A percentile compares a stretch with the other conserved stretches of the same genome.
Evolutionary conservation across 441 rosid species (phyloP).

Genomic region (Jatropha podagrica): DNA sequence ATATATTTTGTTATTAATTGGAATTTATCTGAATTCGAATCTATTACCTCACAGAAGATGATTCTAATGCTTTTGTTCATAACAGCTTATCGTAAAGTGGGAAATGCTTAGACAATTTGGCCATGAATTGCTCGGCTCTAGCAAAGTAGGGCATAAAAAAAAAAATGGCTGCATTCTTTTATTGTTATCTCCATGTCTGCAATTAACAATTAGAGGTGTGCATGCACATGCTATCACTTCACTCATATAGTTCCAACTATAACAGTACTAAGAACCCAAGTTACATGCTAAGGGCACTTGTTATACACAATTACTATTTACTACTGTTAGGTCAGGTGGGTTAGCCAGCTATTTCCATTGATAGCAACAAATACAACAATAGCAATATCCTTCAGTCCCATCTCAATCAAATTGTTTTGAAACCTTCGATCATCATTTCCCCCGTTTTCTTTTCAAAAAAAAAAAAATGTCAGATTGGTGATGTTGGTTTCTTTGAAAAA

Average conservation of each 20-base stretch:
- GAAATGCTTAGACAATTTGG: slow-evolving; percentile 40
- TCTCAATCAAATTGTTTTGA: not conserved
- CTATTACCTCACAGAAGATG: no score
- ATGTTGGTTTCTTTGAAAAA: not conserved
- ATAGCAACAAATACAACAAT: no score
- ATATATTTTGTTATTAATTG: no score
- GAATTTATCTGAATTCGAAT: no score
- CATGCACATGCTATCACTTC: slow-evolving; percentile 32
- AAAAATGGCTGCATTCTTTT: slow-evolving; percentile 42
- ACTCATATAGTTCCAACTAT: slow-evolving; percentile 32
- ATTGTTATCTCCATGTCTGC: slow-evolving; percentile 44
- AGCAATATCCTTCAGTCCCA: not conserved
- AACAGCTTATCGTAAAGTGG: not conserved
- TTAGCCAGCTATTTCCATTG: not conserved
- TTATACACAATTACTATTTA: not conserved
- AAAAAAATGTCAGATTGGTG: not conserved
- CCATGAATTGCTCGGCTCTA: slow-evolving; percentile 36
- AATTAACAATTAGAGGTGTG: slow-evolving; percentile 12
- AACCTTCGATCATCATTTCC: not conserved
- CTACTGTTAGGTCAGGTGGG: not conserved
- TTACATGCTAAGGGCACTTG: not conserved
- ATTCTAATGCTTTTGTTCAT: no score
- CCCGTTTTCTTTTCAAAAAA: not conserved
- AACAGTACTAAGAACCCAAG: slow-evolving; percentile 1
- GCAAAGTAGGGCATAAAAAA: slow-evolving; percentile 39